Conservation (phyloP, 768 basidiomycete genomes). For the Boletellus ananiceps region DNA sequence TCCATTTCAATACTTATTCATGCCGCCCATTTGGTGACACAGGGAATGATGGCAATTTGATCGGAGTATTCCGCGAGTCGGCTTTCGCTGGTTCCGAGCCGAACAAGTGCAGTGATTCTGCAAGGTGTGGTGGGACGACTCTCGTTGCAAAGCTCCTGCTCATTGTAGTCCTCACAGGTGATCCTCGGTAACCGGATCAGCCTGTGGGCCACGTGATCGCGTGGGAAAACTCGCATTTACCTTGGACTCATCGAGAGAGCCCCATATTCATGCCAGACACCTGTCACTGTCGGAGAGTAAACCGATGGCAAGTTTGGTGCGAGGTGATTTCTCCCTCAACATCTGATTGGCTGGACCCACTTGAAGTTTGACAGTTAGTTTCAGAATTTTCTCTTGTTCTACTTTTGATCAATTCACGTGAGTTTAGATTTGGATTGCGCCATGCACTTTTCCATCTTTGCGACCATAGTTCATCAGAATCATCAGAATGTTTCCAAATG, state of each 20-base stretch:
- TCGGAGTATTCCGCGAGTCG: not conserved
- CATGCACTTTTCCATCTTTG: not conserved
- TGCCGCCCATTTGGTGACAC: too few species aligned
- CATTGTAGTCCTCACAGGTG: not conserved
- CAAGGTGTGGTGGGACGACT: not conserved
- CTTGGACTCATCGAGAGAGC: too few species aligned
- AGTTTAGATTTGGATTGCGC: not conserved
- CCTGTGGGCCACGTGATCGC: too few species aligned
- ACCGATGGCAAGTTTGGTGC: not conserved
- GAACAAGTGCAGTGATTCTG: not conserved
- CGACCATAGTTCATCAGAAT: not conserved
- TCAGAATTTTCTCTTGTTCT: conserved; percentile 2
- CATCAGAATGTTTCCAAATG: not conserved
- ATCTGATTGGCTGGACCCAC: conserved; percentile 3
- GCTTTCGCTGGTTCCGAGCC: not conserved
- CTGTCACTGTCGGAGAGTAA: conserved; percentile 5
- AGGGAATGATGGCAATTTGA: not conserved
- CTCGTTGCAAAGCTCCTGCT: not conserved
- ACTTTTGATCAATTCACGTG: conserved; percentile 10
- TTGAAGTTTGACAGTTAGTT: not conserved
- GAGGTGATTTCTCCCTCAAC: not conserved
- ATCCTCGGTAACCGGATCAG: not conserved
- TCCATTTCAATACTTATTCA: conserved; percentile 3
- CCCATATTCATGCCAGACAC: not conserved
- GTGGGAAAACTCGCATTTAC: too few species aligned